These are phyloP conservation scores for Prunus mira DNA, from an alignment of 306 rosid genomes.

Conservation along the genomic window DNA sequence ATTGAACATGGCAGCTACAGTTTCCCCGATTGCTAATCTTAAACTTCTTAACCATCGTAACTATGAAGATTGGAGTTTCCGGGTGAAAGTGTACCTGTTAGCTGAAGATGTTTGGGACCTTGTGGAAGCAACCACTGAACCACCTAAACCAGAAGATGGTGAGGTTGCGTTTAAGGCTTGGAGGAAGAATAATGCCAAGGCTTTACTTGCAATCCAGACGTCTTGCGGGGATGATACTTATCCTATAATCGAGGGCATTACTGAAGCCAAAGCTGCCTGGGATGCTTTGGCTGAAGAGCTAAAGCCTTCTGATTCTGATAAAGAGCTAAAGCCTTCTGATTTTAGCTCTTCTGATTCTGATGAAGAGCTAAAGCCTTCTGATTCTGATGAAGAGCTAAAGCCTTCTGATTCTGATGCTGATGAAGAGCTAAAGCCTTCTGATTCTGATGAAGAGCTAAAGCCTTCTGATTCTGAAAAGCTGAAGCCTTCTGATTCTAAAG, in stretches of 20 bases:
- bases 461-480: too few species aligned
- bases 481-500: too few species aligned
- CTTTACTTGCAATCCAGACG: slow-evolving; percentile 13
- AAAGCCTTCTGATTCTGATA: too few species aligned
- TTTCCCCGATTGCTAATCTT: background rate
- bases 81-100: background rate
- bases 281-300: background rate
- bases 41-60: slow-evolving; percentile 2
- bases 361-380: too few species aligned
- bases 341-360: too few species aligned
- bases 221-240: slow-evolving; percentile 2
- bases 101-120: slow-evolving; percentile 11
- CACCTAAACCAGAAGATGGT: background rate
- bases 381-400: too few species aligned
- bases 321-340: too few species aligned
- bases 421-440: background rate
- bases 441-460: too few species aligned
- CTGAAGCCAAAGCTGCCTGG: background rate
- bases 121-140: background rate
- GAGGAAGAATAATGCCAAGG: slow-evolving; percentile 1
- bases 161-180: background rate
- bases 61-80: slow-evolving; percentile 4
- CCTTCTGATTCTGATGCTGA: too few species aligned
- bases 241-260: background rate
- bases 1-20: background rate